Percentiles rank a stretch among this genome's conserved stretches.
These are phyloP conservation scores for Nicotiana benthamiana DNA, from an alignment of 257 asterid species.

Conservation along the genomic window DNA sequence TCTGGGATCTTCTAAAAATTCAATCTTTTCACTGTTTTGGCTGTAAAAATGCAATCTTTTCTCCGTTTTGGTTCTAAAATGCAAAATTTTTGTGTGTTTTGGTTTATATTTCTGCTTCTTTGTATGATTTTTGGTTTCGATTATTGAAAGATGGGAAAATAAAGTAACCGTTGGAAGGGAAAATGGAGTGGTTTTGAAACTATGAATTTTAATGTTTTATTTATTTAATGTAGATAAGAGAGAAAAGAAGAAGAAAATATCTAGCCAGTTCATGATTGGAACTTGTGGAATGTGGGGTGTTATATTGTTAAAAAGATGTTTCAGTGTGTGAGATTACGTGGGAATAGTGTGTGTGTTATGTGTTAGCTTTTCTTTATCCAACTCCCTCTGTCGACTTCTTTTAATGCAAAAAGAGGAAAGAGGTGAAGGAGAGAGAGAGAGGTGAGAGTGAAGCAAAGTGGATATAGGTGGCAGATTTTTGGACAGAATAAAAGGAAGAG, in stretches of 20 bases:
- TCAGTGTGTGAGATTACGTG: neutral
- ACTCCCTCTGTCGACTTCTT: neutral
- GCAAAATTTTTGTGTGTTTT: no score
- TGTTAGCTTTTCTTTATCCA: neutral
- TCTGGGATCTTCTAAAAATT: slow-evolving; percentile 18
- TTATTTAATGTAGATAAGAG: neutral
- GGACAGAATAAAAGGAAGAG: neutral
- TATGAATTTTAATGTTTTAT: neutral
- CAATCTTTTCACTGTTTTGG: neutral
- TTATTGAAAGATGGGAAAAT: slow-evolving; percentile 1
- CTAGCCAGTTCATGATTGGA: neutral
- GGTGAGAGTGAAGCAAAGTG: neutral
- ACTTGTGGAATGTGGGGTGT: neutral
- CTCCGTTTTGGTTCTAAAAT: no score
- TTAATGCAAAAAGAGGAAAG: neutral
- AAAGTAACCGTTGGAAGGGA: slow-evolving; percentile 9
- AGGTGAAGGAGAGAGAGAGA: neutral
- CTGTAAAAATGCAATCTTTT: no score
- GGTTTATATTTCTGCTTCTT: neutral
- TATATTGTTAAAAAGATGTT: neutral
- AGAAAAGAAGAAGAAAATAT: neutral
- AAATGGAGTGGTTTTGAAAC: neutral
- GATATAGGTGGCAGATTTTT: neutral
- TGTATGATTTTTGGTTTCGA: no score
- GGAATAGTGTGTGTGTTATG: neutral